These are phyloP conservation scores for Colletotrichum theobromicola DNA, from an alignment of 2,329 filamentous ascomycete species.

Conservation along the genomic window DNA sequence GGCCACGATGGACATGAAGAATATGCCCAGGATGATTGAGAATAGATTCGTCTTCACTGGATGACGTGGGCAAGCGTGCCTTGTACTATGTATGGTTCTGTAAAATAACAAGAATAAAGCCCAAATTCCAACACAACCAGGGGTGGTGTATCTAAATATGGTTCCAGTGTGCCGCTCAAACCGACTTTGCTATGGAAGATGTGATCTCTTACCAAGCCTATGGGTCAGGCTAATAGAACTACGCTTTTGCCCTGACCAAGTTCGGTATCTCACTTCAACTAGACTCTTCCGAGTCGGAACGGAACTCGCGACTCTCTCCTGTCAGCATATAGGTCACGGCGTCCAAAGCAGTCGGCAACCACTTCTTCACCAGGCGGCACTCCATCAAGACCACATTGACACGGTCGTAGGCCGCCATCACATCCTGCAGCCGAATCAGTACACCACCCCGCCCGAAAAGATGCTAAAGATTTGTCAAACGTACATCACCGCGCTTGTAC, in stretches of 20 bases:
- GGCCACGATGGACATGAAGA: not conserved
- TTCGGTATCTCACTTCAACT: not conserved
- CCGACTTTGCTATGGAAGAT: not conserved
- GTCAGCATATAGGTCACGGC: not conserved
- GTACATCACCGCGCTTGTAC: not conserved
- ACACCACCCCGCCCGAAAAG: not conserved
- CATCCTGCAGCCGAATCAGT: not conserved
- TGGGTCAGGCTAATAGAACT: not conserved
- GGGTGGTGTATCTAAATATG: not conserved
- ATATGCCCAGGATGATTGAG: not conserved
- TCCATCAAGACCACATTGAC: not conserved
- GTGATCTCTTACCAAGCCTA: not conserved
- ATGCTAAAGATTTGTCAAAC: not conserved
- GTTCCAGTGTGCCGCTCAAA: not conserved
- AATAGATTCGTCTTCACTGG: not conserved
- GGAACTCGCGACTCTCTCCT: not conserved
- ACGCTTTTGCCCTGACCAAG: not conserved
- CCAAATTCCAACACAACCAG: not conserved
- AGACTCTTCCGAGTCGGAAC: not conserved
- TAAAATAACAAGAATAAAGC: slow-evolving; percentile 18
- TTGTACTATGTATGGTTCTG: slow-evolving; percentile 17
- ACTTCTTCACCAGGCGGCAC: not conserved
- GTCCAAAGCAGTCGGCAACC: not conserved
- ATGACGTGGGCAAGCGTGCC: not conserved
- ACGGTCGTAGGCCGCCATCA: not conserved